These are phyloP conservation scores for Cordyceps farinosa DNA, from an alignment of 2,329 filamentous ascomycete genomes.

Conservation along the genomic window DNA sequence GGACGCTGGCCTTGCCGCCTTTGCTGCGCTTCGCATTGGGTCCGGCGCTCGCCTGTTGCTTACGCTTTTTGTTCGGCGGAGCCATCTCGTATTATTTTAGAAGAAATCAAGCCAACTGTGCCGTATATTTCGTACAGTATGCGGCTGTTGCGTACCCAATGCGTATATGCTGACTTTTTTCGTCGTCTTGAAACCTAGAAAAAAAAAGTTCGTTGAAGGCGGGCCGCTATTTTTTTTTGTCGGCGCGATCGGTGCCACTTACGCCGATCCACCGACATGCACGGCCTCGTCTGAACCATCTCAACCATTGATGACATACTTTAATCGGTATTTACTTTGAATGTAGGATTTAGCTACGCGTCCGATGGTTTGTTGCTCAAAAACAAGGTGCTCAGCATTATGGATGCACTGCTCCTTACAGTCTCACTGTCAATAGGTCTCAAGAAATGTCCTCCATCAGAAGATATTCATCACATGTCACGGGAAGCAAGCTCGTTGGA, in stretches of 20 bases:
- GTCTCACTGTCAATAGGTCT: no score
- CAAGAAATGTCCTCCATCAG: no score
- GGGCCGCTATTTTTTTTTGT: conserved; percentile 12
- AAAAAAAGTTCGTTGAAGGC: neutral
- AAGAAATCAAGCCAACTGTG: no score
- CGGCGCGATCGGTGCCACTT: conserved; percentile 5
- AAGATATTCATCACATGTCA: neutral
- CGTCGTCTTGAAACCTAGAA: neutral
- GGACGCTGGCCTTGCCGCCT: conserved; percentile 27
- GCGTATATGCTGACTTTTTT: neutral
- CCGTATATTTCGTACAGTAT: neutral
- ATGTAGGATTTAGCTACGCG: no score
- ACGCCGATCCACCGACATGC: conserved; percentile 13
- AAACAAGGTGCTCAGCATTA: no score
- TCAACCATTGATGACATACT: neutral
- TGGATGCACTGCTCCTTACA: no score
- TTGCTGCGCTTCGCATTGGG: conserved; percentile 37
- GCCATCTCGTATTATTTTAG: conserved; percentile 27
- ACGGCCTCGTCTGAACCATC: neutral
- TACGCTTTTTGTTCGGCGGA: conserved; percentile 36
- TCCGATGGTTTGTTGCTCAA: no score
- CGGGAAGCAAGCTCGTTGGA: neutral
- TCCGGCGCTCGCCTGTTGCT: conserved; percentile 32
- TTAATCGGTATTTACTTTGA: neutral
- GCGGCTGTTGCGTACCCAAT: neutral